Percentiles rank a stretch among this genome's conserved stretches.
Conservation (phyloP, 2,329 filamentous ascomycete species). For the Delphinella strobiligena region DNA sequence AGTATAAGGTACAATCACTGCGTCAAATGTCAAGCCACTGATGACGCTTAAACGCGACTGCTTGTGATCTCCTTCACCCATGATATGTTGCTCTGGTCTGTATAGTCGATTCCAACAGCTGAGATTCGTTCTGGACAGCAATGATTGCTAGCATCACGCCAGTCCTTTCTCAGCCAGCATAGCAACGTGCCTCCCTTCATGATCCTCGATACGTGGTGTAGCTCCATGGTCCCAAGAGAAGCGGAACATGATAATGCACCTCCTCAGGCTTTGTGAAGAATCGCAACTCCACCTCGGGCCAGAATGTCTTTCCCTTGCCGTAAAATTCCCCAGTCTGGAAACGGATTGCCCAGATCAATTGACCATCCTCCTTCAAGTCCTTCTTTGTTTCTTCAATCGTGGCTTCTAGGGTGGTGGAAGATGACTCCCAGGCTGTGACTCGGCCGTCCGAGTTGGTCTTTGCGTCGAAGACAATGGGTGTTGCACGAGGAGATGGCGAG, state of each 20-base stretch:
- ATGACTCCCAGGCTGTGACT: slow-evolving; percentile 54
- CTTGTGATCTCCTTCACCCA: too few species aligned
- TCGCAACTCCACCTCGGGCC: slow-evolving; percentile 43
- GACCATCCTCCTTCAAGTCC: slow-evolving; percentile 20
- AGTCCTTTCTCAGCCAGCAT: too few species aligned
- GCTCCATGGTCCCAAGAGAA: slow-evolving; percentile 65
- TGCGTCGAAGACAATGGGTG: slow-evolving; percentile 43
- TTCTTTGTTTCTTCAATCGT: slow-evolving; percentile 24
- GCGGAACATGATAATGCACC: slow-evolving; percentile 68
- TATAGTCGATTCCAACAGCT: too few species aligned
- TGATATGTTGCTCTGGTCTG: too few species aligned
- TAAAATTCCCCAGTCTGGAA: slow-evolving; percentile 67
- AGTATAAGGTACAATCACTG: too few species aligned
- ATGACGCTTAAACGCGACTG: too few species aligned
- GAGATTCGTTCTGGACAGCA: too few species aligned
- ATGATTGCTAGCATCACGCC: too few species aligned
- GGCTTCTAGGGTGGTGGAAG: slow-evolving; percentile 28
- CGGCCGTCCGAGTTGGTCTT: slow-evolving; percentile 66
- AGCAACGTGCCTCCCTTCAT: too few species aligned
- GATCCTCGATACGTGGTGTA: slow-evolving; percentile 75
- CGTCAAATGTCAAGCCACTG: too few species aligned
- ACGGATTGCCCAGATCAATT: slow-evolving; percentile 53
- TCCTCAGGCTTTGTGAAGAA: slow-evolving; percentile 34
- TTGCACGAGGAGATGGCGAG: slow-evolving; percentile 18
- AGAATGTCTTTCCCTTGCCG: slow-evolving; percentile 46